phyloP scores from a whole-genome alignment of 148 eudicot genomes.

The Cornus florida region DNA sequence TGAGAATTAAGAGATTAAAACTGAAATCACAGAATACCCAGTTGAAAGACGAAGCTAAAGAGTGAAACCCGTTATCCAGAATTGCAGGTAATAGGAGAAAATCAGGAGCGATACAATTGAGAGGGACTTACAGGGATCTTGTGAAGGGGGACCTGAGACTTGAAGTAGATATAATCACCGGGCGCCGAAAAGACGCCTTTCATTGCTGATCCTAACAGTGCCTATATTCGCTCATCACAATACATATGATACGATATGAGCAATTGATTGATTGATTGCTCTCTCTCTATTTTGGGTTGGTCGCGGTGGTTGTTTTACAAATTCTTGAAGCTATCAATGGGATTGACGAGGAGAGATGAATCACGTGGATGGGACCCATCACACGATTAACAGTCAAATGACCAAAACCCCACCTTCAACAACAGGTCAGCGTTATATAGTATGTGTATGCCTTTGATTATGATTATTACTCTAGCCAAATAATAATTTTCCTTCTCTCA shows the following conservation, averaged over 20 bases:
- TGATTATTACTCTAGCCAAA: too few species aligned
- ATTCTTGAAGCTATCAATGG: not conserved
- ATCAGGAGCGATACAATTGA: not conserved
- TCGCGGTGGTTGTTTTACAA: not conserved
- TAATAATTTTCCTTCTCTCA: too few species aligned
- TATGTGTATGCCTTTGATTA: not conserved
- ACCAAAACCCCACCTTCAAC: not conserved
- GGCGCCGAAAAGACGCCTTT: conserved; percentile 71
- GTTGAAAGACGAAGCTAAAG: conserved; percentile 3
- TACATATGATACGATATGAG: not conserved
- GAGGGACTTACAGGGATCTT: conserved; percentile 79
- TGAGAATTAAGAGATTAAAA: conserved; percentile 5
- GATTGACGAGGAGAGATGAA: conserved; percentile 12
- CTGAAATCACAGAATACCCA: conserved; percentile 12
- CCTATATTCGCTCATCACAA: not conserved
- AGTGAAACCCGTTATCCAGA: conserved; percentile 12
- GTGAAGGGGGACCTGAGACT: conserved; percentile 97
- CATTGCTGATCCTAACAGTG: conserved; percentile 29
- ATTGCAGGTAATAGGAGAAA: not conserved
- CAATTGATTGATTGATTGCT: not conserved
- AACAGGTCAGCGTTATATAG: not conserved
- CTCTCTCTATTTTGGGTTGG: not conserved
- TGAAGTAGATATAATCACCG: conserved; percentile 95
- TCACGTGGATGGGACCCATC: conserved; percentile 29
- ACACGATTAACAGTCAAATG: not conserved